A percentile compares a stretch with the other conserved stretches of the same genome.
phyloP scores from a whole-genome alignment of 352 stramenopile species.

The Globisporangium yorkense region DNA sequence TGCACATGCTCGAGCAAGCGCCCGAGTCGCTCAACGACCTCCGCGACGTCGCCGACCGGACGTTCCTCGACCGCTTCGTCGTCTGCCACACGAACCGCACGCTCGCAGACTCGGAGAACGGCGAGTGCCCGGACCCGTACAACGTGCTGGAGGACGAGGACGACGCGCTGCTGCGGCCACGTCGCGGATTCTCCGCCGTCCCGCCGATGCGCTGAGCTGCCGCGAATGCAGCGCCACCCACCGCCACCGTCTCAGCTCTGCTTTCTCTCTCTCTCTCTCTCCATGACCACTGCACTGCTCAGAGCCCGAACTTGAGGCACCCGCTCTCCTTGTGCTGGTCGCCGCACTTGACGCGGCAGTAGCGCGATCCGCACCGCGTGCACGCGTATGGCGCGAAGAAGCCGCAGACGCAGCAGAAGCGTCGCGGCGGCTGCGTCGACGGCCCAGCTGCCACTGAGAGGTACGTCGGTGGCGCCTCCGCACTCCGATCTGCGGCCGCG shows the following conservation, averaged over 20 bases:
- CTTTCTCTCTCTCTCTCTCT: too few relatives aligned
- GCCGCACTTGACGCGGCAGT: constrained; percentile 76
- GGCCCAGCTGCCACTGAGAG: constrained; percentile 57
- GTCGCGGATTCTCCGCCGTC: constrained; percentile 9
- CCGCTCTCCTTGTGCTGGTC: constrained; percentile 88
- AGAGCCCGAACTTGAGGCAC: constrained; percentile 87
- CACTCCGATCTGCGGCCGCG: background rate
- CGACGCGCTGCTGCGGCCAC: constrained; percentile 31
- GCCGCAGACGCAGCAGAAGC: constrained; percentile 85
- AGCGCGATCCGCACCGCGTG: constrained; percentile 68
- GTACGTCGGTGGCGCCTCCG: constrained; percentile 46
- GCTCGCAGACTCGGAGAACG: constrained; percentile 61
- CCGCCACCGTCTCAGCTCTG: too few relatives aligned
- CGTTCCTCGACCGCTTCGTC: constrained; percentile 71
- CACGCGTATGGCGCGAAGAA: constrained; percentile 80
- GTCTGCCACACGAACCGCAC: constrained; percentile 37
- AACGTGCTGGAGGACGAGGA: constrained; percentile 55
- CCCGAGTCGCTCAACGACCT: constrained; percentile 54
- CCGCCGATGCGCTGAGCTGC: background rate
- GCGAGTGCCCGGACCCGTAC: constrained; percentile 67
- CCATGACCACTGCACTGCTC: background rate
- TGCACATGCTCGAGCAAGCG: constrained; percentile 49
- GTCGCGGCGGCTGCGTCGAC: constrained; percentile 51
- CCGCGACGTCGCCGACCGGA: constrained; percentile 39
- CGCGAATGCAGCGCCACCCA: background rate